Conservation (phyloP, 2,329 filamentous ascomycete genomes). For the Falciphora oryzae region DNA sequence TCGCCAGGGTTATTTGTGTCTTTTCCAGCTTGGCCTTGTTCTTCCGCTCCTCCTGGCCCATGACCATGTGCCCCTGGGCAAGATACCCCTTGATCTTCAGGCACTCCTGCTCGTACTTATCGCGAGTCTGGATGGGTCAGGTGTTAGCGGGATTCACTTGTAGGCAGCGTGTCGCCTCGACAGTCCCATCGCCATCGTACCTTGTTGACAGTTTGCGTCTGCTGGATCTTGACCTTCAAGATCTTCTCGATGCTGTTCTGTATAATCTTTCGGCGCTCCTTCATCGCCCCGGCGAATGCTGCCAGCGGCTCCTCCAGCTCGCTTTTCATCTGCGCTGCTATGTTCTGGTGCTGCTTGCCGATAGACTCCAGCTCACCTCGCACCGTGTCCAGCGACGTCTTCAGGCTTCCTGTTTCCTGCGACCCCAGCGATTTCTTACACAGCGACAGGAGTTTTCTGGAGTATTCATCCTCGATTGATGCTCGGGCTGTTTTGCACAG, state of each 20-base stretch:
- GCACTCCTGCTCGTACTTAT: constrained; percentile 96
- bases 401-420: constrained; percentile 77
- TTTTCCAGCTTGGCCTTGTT: constrained; percentile 99
- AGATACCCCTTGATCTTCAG: constrained; percentile 98
- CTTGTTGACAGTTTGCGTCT: constrained; percentile 89
- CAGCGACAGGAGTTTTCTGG: constrained; percentile 79
- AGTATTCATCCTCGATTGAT: constrained; percentile 94
- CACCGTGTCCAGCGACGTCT: constrained; percentile 78
- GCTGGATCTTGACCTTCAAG: constrained; percentile 86
- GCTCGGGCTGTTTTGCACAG: constrained; percentile 59
- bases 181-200: constrained; percentile 35
- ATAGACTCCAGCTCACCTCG: constrained; percentile 87
- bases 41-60: constrained; percentile 98
- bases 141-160: neutral
- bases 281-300: constrained; percentile 91
- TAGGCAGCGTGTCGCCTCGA: neutral
- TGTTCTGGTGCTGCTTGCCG: constrained; percentile 86
- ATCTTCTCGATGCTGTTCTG: constrained; percentile 92
- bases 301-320: constrained; percentile 90
- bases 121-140: constrained; percentile 57
- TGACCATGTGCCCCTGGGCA: constrained; percentile 98
- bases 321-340: constrained; percentile 90
- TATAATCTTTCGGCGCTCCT: constrained; percentile 93
- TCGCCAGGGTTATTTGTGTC: constrained; percentile 90
- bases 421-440: constrained; percentile 87